phyloP scores from a whole-genome alignment of 2,329 filamentous ascomycete genomes.

The Berkeleyomyces rouxiae region DNA sequence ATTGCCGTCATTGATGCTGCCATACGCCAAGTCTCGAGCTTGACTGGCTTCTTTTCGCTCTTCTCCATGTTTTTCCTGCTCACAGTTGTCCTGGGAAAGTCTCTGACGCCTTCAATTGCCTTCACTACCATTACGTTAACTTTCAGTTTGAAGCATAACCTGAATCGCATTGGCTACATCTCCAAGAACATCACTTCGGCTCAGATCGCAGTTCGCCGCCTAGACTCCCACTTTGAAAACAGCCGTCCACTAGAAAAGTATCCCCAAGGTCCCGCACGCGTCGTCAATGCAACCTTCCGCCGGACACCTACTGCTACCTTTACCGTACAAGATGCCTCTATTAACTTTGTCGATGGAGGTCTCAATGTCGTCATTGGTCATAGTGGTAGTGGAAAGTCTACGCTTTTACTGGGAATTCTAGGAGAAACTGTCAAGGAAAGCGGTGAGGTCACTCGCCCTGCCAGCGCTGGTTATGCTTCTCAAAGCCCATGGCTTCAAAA shows the following conservation, averaged over 20 bases:
- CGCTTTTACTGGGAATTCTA: conserved; percentile 35
- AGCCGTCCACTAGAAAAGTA: conserved; percentile 32
- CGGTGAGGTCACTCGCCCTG: conserved; percentile 31
- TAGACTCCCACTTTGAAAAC: conserved; percentile 38
- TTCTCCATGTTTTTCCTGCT: conserved; percentile 38
- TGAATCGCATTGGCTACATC: conserved; percentile 17
- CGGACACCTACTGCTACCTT: conserved; percentile 35
- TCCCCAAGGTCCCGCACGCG: conserved; percentile 31
- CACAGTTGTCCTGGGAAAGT: conserved; percentile 29
- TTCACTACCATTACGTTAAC: conserved; percentile 40
- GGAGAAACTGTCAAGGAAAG: conserved; percentile 36
- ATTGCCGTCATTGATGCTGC: conserved; percentile 31
- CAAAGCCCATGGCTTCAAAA: conserved; percentile 43
- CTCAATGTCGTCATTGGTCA: conserved; percentile 37
- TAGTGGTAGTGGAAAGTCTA: conserved; percentile 42
- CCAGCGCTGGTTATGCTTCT: conserved; percentile 39
- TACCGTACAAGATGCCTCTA: conserved; percentile 28
- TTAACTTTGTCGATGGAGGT: conserved; percentile 36
- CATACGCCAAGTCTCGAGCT: conserved; percentile 33
- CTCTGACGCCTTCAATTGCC: conserved; percentile 37
- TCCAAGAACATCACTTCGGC: conserved; percentile 27
- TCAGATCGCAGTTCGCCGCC: conserved; percentile 31
- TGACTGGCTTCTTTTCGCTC: conserved; percentile 35
- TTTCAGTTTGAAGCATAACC: conserved; percentile 34
- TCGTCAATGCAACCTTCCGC: conserved; percentile 31